Evolutionary conservation across 169 alveolate genomes (phyloP).

Genomic region (Plasmodium gallinaceum): DNA sequence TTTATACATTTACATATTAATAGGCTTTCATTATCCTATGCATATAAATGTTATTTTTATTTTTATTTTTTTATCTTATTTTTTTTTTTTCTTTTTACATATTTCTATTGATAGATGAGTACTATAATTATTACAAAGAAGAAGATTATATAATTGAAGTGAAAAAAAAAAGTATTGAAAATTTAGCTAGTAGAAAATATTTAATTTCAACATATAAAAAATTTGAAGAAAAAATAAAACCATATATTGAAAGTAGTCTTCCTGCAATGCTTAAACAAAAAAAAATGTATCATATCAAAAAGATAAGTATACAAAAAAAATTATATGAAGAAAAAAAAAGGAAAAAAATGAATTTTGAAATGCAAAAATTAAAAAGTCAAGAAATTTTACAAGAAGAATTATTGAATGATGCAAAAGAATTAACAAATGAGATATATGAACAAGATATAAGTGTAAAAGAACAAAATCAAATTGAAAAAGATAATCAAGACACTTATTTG

Average conservation of each 20-base stretch:
- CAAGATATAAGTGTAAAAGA: constrained; percentile 7
- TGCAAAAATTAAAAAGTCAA: constrained; percentile 35
- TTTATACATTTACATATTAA: background rate
- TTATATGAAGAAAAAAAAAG: constrained; percentile 72
- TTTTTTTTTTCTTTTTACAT: constrained; percentile 23
- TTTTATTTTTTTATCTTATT: background rate
- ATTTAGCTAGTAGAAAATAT: constrained; percentile 63
- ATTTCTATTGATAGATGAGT: constrained; percentile 30
- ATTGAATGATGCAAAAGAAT: constrained; percentile 44
- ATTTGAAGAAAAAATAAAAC: constrained; percentile 70
- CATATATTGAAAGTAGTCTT: constrained; percentile 74
- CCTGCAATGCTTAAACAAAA: constrained; percentile 71
- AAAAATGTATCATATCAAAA: constrained; percentile 49
- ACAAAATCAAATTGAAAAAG: background rate
- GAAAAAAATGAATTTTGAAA: constrained; percentile 38
- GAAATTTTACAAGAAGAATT: constrained; percentile 48
- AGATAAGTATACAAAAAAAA: constrained; percentile 57
- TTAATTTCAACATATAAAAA: constrained; percentile 56
- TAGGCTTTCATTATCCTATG: background rate
- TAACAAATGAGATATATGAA: constrained; percentile 33
- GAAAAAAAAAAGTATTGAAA: constrained; percentile 36
- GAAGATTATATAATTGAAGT: constrained; percentile 32
- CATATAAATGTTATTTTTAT: no score
- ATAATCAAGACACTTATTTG: background rate
- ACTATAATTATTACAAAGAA: constrained; percentile 49